These are phyloP conservation scores for Dichotomopilus funicola DNA, from an alignment of 2,329 filamentous ascomycete species.

Conservation along the genomic window DNA sequence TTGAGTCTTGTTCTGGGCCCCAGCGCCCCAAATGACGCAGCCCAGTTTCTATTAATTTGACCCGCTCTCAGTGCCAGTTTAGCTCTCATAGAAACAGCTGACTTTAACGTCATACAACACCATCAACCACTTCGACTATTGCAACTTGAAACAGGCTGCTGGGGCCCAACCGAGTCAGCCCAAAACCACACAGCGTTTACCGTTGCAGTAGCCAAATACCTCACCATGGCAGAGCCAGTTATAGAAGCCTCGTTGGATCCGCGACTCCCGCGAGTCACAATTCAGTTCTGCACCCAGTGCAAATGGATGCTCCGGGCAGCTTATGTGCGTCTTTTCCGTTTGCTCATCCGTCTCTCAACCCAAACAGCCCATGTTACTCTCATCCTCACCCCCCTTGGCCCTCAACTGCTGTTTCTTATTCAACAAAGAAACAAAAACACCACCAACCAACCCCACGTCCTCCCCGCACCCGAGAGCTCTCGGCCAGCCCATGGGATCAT, in stretches of 20 bases:
- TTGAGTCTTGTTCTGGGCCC: too few species aligned
- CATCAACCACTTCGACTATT: background rate
- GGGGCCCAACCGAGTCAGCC: background rate
- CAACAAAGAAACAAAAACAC: background rate
- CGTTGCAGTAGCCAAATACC: background rate
- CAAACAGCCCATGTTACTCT: background rate
- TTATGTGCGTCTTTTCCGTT: constrained; percentile 54
- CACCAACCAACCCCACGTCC: background rate
- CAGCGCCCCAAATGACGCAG: constrained; percentile 11
- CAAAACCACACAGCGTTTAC: background rate
- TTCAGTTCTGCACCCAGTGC: constrained; percentile 89
- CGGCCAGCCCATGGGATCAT: too few species aligned
- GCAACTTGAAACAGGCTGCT: background rate
- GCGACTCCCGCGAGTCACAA: constrained; percentile 67
- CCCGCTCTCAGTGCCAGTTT: background rate
- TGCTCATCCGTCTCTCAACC: background rate
- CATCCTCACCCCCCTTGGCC: background rate
- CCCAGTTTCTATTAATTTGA: background rate
- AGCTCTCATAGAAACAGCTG: background rate
- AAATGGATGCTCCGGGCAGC: constrained; percentile 85
- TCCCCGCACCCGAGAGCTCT: too few species aligned
- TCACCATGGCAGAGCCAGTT: background rate
- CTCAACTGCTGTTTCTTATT: background rate
- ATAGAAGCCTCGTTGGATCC: background rate
- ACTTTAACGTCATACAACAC: background rate